These are phyloP conservation scores for Melanomma pulvis-pyrius DNA, from an alignment of 495 filamentous ascomycete genomes.

Conservation along the genomic window DNA sequence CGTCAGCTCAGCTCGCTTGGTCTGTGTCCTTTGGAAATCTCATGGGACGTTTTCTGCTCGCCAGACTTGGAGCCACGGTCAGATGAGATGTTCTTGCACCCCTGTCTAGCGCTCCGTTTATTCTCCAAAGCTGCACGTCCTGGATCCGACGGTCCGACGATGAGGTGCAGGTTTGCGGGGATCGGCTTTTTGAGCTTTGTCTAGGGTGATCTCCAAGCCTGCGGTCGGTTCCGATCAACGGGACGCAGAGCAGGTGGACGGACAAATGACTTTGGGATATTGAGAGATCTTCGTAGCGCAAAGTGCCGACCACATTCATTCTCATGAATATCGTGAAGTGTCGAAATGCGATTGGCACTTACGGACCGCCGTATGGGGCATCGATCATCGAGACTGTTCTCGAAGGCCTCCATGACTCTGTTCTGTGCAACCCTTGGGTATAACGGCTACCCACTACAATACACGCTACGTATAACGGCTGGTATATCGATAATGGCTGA, in stretches of 20 bases:
- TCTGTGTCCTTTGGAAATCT: not conserved
- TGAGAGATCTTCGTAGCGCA: slow-evolving; percentile 3
- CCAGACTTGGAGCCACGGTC: slow-evolving; percentile 12
- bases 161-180: slow-evolving; percentile 33
- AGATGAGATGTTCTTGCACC: slow-evolving; percentile 25
- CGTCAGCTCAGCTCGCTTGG: slow-evolving; percentile 16
- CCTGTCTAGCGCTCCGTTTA: slow-evolving; percentile 19
- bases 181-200: slow-evolving; percentile 26
- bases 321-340: slow-evolving; percentile 1
- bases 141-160: slow-evolving; percentile 30
- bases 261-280: slow-evolving; percentile 8
- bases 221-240: slow-evolving; percentile 3
- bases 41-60: slow-evolving; percentile 11
- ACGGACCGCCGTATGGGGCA: not conserved
- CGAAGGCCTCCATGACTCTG: slow-evolving; percentile 3
- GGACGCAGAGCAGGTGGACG: not conserved
- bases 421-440: not conserved
- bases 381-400: slow-evolving; percentile 11
- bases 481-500: slow-evolving; percentile 4
- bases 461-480: slow-evolving; percentile 20
- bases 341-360: not conserved
- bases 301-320: not conserved
- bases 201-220: slow-evolving; percentile 13
- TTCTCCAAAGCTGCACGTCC: not conserved
- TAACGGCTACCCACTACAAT: too few species aligned